phyloP scores from a whole-genome alignment of 345 rosid species.

The Ricinus communis region DNA sequence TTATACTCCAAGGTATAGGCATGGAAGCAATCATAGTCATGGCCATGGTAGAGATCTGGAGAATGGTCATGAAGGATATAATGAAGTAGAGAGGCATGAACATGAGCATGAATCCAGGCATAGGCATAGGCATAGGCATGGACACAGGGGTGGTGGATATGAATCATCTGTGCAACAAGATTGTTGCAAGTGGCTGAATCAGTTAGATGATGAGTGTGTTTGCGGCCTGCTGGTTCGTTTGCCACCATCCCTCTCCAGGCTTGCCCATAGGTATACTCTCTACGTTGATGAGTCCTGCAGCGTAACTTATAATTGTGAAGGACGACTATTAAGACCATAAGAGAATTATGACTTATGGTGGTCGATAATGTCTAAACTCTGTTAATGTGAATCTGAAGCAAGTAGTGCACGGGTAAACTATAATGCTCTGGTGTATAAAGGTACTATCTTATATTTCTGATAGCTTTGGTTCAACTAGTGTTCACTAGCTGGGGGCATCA shows the following conservation, averaged over 20 bases:
- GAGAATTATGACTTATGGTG: neutral
- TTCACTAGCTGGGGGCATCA: neutral
- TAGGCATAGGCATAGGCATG: neutral
- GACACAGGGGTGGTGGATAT: neutral
- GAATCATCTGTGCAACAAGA: slow-evolving; percentile 11
- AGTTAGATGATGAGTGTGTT: slow-evolving; percentile 33
- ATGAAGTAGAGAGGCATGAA: neutral
- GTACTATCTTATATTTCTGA: too few relatives aligned
- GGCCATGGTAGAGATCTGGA: neutral
- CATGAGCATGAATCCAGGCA: slow-evolving; percentile 11
- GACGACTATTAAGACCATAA: slow-evolving; percentile 1
- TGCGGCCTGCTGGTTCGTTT: slow-evolving; percentile 27
- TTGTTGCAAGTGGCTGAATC: slow-evolving; percentile 36
- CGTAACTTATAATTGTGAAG: slow-evolving; percentile 28
- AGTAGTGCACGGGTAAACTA: neutral
- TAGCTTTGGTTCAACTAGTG: neutral
- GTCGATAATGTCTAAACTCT: neutral
- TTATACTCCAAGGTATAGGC: too few relatives aligned
- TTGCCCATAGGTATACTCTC: slow-evolving; percentile 22
- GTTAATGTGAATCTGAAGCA: neutral
- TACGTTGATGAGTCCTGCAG: slow-evolving; percentile 23
- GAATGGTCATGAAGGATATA: neutral
- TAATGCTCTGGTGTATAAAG: neutral
- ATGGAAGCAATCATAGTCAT: neutral
- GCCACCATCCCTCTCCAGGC: slow-evolving; percentile 35